A percentile compares a stretch with the other conserved stretches of the same genome.
phyloP scores from a whole-genome alignment of 2,329 filamentous ascomycete genomes.

The Sporothrix luriei region DNA sequence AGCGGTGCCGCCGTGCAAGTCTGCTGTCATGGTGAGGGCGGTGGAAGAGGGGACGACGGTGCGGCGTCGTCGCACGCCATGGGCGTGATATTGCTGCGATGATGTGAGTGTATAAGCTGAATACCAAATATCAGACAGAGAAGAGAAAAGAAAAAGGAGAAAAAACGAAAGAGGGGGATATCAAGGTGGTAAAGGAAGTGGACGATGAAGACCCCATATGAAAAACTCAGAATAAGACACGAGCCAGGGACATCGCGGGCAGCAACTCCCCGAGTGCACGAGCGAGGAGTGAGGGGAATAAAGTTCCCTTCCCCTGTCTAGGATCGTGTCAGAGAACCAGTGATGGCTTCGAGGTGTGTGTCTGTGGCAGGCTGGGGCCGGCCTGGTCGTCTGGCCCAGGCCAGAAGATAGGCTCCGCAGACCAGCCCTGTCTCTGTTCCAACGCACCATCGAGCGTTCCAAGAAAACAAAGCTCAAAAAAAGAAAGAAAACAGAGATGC shows the following conservation, averaged over 20 bases:
- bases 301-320: slow-evolving; percentile 7
- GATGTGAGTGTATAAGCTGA: neutral
- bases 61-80: slow-evolving; percentile 7
- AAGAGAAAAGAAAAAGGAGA: neutral
- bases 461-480: slow-evolving; percentile 10
- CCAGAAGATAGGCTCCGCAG: neutral
- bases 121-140: no score
- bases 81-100: neutral
- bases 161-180: neutral
- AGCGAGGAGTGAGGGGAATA: neutral
- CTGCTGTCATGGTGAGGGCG: slow-evolving; percentile 33
- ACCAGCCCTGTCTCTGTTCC: neutral
- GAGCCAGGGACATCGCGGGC: neutral
- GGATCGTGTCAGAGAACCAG: slow-evolving; percentile 22
- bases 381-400: neutral
- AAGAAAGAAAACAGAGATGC: slow-evolving; percentile 1
- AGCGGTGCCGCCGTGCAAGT: slow-evolving; percentile 39
- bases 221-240: slow-evolving; percentile 7
- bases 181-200: neutral
- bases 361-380: neutral
- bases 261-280: neutral
- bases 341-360: slow-evolving; percentile 13
- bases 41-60: neutral
- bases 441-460: neutral
- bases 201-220: neutral